Evolutionary conservation across 345 rosid species (phyloP), one percentile per base, ranked within the genome.

Genomic region (Heritiera fomes): DNA sequence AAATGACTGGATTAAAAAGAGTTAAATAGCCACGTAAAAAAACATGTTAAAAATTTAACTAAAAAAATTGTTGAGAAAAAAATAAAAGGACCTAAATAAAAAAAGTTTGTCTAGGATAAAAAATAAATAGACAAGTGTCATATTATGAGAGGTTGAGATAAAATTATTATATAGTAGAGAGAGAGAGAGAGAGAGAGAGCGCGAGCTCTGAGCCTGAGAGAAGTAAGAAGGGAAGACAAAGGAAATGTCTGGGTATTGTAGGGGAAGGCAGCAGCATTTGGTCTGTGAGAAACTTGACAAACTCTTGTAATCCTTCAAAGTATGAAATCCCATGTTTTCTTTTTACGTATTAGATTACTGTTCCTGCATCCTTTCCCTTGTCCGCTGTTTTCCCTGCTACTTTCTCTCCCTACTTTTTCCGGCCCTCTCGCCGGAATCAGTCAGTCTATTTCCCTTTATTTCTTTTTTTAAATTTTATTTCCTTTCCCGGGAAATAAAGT

Each of bases 251-350:
- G 86, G 85, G 70, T 28, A 47, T 50, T 85, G 88, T 84, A 73
- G 89, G 87, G 87, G 81, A 75, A 84, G 83, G 71, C 47, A 65
- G 87, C 82, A 69, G 80, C 86, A 74, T 81, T 77, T 80, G 71
- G 84, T 82, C 84, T 75, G 73, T 77, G 6, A 13, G 28, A 40
- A 71, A 28, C 82, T 80, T 61, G 38, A 50, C 81, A 80, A 5
- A 52, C 68, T 45, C 9, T 40, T 50, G 28, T 23, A 23, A 23
- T 23, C 0, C 28, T 23, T 23, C 49, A 78, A 43, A 8, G n/a
- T 47, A 3, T 2, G n/a, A 72, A 72, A 5, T 34, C 53, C 76
- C 4, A 23, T 23, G 17, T 9, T 67, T 59, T 4, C 17, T 65
- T 46, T 55, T 13, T 7, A 60, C 75, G 13, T 56, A 55, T 43